Evolutionary conservation across 169 alveolate species (phyloP), one percentile per base, ranked within the genome.

Genomic region (Plasmodium cynomolgi): DNA sequence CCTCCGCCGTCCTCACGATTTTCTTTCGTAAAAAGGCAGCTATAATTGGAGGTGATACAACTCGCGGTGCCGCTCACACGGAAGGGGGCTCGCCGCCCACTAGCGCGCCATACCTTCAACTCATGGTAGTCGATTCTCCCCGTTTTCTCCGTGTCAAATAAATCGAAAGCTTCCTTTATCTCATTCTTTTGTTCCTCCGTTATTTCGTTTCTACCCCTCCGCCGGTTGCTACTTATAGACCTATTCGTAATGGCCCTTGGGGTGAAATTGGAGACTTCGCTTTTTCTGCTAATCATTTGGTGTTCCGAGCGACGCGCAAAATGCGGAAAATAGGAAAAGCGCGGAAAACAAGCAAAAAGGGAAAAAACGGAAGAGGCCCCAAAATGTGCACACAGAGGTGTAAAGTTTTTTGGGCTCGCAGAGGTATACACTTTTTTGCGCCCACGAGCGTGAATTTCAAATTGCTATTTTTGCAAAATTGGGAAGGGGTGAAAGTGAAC

Each of bases 101-200:
- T 50, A 50, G 62, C 23, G 20, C 17, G 17, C 26, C 92, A 5
- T 79, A 98, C 99, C 97, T 99, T 99, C 34, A 99, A 97, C 92
- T 99, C 99, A 96, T 98, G 99, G 75, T 98, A 97, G 85, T 98
- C 99, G 41, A 98, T 98, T 84, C 91, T 97, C 23, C 99, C 99
- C 23, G 99, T 97, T 34, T 99, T 99, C 85, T 98, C 99, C 11
- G 99, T 98, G 96, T 99, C 99, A 95, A 99, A 98, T 56, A 99
- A 96, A 88, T 99, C 99, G 96, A 99, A 99, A 58, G 99, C 99
- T 92, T 99, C 99, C 86, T 98, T 98, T 17, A 99, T 98, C 95
- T 99, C 99, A 93, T 84, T 95, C 47, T 95, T 81, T 37, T 96
- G 97, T 81, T 96, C 97, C 15, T 92, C 96, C 33, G 97, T 95